phyloP scores from a whole-genome alignment of 768 basidiomycete species.

The Pleurotus eryngii region DNA sequence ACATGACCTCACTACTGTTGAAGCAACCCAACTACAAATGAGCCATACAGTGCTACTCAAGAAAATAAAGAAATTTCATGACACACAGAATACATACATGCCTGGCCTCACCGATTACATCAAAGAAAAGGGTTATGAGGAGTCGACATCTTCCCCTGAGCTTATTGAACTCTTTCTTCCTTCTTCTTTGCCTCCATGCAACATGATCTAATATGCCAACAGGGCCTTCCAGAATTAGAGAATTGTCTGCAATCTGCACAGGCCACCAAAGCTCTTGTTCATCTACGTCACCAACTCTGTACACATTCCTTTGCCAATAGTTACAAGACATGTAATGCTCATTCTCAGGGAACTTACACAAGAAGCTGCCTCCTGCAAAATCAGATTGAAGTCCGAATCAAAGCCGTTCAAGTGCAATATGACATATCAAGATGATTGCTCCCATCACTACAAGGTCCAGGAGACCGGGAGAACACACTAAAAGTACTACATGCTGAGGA shows the following conservation, averaged over 20 bases:
- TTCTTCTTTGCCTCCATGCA: slow-evolving; percentile 9
- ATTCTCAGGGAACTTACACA: no score
- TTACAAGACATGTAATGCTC: slow-evolving; percentile 10
- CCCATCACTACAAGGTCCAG: no score
- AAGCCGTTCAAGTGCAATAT: no score
- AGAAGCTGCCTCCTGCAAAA: no score
- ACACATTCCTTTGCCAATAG: slow-evolving; percentile 13
- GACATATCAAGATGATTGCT: no score
- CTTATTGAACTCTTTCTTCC: slow-evolving; percentile 15
- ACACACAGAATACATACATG: slow-evolving; percentile 11
- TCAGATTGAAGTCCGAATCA: no score
- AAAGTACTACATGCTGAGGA: slow-evolving; percentile 8
- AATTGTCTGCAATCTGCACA: neutral
- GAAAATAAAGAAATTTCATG: no score
- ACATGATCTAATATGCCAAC: slow-evolving; percentile 5
- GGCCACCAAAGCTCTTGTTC: neutral
- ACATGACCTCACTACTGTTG: neutral
- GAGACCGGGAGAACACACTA: neutral
- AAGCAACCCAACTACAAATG: slow-evolving; percentile 6
- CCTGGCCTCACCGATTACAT: slow-evolving; percentile 8
- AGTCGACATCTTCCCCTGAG: slow-evolving; percentile 10
- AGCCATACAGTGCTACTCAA: no score
- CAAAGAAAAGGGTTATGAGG: neutral
- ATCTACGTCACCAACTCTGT: slow-evolving; percentile 16
- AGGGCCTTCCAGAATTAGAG: slow-evolving; percentile 16